Base-by-base conservation (phyloP, 495 filamentous ascomycete genomes). In the Podospora anserina region DNA sequence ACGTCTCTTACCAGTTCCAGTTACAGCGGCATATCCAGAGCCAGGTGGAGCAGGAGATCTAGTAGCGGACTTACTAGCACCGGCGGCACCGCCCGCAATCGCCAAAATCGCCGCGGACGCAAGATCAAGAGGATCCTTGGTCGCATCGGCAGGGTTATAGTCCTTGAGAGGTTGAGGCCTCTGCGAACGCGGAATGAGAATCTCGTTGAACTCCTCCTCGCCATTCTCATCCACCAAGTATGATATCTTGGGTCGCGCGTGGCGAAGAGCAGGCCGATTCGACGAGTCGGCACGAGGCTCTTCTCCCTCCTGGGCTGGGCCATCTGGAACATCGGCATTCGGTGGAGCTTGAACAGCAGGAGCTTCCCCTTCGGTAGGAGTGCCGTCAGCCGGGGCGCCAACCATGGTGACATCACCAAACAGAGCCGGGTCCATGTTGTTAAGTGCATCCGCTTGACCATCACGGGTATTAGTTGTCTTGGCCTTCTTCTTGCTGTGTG, bases 191-290 rank as follows among this genome's bases (percentile, higher is more conserved):
- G 75, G 74, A 26, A 80, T 69, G 13, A 76, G 2, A 20, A 75
- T 68, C 28, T 83, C 79, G 67, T 80, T 69, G 6, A 78, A 78
- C 26, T 83, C 79, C 11, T 80, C 77, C 44, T 72, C 74, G 18
- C 71, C 71, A 20, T 79, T 72, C n/a, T 80, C 78, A 4, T 74
- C 71, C 23, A 79, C 77, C 5, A 76, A 60, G 58, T 83, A 84
- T 20, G 80, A 81, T 9, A 70, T 66, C 63, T 75, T 80, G 27
- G 82, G 82, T 60, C 79, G 79, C 34, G 82, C 81, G 64, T 82
- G 82, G 30, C 82, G 78, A 20, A 84, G 74, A 28, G 75, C 70
- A 39, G 82, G 80, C 2, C 71, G 62, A 30, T 81, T 79, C 2
- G 74, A 66, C 7, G 71, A 78, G 69, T 66, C 80, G 9, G 53